A percentile compares a stretch with the other conserved stretches of the same genome.
These are phyloP conservation scores for Penicillium crystallinum DNA, from an alignment of 495 filamentous ascomycete genomes.

Conservation along the genomic window DNA sequence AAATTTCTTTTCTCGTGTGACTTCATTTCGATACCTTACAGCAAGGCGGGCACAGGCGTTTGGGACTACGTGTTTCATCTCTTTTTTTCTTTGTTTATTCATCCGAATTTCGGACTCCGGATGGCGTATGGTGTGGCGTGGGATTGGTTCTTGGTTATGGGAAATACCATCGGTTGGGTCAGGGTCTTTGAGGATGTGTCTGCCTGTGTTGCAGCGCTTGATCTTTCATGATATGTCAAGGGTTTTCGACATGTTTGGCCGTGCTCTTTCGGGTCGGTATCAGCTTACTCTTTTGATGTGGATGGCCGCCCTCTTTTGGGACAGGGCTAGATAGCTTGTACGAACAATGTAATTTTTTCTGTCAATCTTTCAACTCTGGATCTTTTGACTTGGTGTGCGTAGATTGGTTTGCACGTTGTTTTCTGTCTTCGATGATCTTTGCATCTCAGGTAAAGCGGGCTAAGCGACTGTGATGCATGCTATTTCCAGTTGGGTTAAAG, in stretches of 20 bases:
- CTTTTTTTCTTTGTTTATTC: conserved; percentile 13
- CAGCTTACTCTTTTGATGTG: conserved; percentile 9
- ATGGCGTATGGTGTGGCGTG: conserved; percentile 33
- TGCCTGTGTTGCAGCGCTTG: conserved; percentile 6
- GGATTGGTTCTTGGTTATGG: conserved; percentile 25
- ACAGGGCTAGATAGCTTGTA: conserved; percentile 21
- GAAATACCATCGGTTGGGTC: conserved; percentile 30
- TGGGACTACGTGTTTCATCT: conserved; percentile 5
- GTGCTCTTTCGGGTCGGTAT: conserved; percentile 5
- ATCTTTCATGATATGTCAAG: conserved; percentile 9
- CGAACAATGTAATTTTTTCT: conserved; percentile 14
- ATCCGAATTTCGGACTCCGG: conserved; percentile 14
- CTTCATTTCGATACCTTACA: conserved; percentile 15
- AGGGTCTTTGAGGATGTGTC: conserved; percentile 12
- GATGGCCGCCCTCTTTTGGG: no score
- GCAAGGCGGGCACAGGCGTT: conserved; percentile 18
- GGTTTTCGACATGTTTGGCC: conserved; percentile 9
- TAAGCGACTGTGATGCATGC: background rate
- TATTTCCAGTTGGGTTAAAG: no score
- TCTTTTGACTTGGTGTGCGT: no score
- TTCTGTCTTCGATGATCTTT: no score
- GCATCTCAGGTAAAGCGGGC: no score
- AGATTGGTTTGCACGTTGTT: no score
- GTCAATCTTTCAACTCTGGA: background rate
- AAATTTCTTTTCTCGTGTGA: conserved; percentile 24